Evolutionary conservation across 176 grass and related monocot species (phyloP).

Genomic region (Echinochloa phyllopogon): DNA sequence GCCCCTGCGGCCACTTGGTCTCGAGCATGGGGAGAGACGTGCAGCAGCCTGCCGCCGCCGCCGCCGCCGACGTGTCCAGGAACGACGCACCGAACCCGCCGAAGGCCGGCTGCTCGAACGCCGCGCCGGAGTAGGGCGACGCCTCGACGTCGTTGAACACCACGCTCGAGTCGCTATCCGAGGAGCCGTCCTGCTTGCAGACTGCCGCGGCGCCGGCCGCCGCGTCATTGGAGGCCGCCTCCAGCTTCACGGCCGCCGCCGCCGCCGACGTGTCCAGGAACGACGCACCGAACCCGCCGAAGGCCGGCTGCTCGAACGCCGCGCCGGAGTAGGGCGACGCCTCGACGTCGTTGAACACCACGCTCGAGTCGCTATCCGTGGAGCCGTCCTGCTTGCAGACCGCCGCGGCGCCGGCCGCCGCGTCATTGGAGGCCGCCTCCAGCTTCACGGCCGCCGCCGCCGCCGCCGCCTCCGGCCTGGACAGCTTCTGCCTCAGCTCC

Average conservation of each 20-base stretch:
- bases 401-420: background rate
- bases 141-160: constrained; percentile 72
- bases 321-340: constrained; percentile 47
- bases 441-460: constrained; percentile 37
- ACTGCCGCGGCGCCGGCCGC: background rate
- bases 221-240: constrained; percentile 33
- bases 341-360: constrained; percentile 69
- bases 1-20: constrained; percentile 43
- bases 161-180: constrained; percentile 82
- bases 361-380: constrained; percentile 85
- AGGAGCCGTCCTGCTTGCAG: constrained; percentile 68
- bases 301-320: constrained; percentile 30
- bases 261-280: constrained; percentile 46
- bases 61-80: constrained; percentile 42
- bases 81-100: constrained; percentile 38
- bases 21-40: constrained; percentile 31
- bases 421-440: constrained; percentile 34
- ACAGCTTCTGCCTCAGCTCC: constrained; percentile 57
- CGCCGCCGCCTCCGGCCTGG: constrained; percentile 3
- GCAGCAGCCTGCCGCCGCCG: constrained; percentile 17
- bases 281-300: constrained; percentile 35
- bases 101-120: constrained; percentile 32
- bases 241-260: constrained; percentile 16
- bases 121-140: constrained; percentile 46
- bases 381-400: constrained; percentile 65